Evolutionary conservation across 208 protist genomes (phyloP).

Genomic region (Polymyxa betae): DNA sequence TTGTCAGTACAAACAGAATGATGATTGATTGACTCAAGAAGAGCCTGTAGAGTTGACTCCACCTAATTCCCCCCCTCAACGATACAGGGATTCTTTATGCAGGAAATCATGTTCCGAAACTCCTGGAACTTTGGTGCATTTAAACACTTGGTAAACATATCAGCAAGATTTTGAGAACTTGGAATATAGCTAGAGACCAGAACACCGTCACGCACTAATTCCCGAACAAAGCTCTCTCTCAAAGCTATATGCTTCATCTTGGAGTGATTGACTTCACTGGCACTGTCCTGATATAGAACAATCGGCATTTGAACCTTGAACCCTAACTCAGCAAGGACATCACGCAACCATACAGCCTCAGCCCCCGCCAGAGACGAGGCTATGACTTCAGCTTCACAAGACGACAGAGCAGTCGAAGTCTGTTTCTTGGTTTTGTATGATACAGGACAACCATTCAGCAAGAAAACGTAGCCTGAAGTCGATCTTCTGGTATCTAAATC

Average conservation of each 20-base stretch:
- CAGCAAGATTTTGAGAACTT: not conserved
- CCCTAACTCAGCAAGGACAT: not conserved
- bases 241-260: not conserved
- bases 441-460: not conserved
- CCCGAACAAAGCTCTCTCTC: not conserved
- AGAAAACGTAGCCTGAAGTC: not conserved
- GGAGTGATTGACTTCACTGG: not conserved
- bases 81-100: not conserved
- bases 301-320: not conserved
- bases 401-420: not conserved
- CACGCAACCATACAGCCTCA: not conserved
- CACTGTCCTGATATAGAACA: not conserved
- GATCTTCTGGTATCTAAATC: not conserved
- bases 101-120: not conserved
- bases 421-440: not conserved
- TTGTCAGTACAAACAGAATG: too few species aligned
- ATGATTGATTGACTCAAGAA: too few species aligned
- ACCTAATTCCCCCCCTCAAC: slow-evolving; percentile 2
- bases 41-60: too few species aligned
- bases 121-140: not conserved
- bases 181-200: not conserved
- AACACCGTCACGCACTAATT: not conserved
- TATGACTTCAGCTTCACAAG: not conserved
- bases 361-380: not conserved
- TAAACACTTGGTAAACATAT: not conserved